These are phyloP conservation scores for Kalaharituber pfeilii DNA, from an alignment of 2,329 filamentous ascomycete genomes.

Conservation along the genomic window DNA sequence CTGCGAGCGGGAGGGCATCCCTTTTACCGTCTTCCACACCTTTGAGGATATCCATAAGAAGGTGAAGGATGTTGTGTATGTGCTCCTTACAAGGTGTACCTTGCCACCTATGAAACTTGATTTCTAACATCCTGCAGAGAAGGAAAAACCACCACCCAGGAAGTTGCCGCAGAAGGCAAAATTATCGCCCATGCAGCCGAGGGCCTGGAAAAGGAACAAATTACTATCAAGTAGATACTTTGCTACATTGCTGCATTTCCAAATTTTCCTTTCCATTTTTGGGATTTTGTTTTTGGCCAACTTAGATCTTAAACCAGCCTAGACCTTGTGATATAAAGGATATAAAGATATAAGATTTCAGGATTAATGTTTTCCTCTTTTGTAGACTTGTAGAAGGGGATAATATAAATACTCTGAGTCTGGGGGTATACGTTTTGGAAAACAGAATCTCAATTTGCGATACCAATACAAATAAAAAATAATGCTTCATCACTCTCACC, in stretches of 20 bases:
- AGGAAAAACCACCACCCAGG: slow-evolving; percentile 51
- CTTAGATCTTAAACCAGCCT: too few species aligned
- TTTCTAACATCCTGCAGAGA: slow-evolving; percentile 25
- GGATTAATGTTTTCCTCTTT: background rate
- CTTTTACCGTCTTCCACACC: slow-evolving; percentile 73
- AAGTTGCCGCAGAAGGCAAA: slow-evolving; percentile 37
- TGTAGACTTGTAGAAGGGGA: background rate
- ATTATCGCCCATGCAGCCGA: background rate
- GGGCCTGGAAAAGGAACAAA: background rate
- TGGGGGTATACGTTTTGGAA: too few species aligned
- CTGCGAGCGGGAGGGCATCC: slow-evolving; percentile 67
- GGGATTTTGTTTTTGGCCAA: too few species aligned
- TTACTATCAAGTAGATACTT: background rate
- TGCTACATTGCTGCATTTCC: background rate
- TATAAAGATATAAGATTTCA: too few species aligned
- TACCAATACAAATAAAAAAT: too few species aligned
- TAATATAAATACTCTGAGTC: too few species aligned
- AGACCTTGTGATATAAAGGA: too few species aligned
- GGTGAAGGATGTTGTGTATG: slow-evolving; percentile 51
- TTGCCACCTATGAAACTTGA: background rate
- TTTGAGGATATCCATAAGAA: slow-evolving; percentile 63
- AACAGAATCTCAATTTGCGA: too few species aligned
- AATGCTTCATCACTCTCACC: too few species aligned
- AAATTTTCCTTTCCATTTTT: background rate
- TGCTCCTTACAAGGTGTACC: background rate